Evolutionary conservation across 805 yeast genomes (phyloP).

Genomic region (Ogataea methylovora): DNA sequence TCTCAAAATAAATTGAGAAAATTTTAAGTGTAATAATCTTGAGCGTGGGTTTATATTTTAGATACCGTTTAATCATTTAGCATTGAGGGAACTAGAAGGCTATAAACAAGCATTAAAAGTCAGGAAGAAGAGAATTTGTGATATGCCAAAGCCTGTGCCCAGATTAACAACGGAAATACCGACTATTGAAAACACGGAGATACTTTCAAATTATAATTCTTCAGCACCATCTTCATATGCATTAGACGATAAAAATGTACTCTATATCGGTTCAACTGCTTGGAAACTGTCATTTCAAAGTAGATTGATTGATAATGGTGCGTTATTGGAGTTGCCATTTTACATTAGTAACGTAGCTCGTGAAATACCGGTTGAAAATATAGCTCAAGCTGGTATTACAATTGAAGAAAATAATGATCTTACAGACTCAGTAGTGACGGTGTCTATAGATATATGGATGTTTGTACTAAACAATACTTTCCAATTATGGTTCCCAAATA

Average conservation of each 20-base stretch:
- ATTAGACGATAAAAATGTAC: conserved; percentile 31
- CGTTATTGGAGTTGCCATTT: neutral
- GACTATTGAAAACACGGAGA: conserved; percentile 34
- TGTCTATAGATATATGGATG: neutral
- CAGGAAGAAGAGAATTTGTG: no score
- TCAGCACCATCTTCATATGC: conserved; percentile 33
- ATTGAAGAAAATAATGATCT: neutral
- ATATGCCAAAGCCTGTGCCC: neutral
- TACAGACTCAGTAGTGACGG: neutral
- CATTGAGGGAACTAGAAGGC: no score
- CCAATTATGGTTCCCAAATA: conserved; percentile 7
- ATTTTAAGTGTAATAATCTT: no score
- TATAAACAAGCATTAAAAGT: no score
- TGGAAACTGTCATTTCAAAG: conserved; percentile 2
- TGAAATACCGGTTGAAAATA: neutral
- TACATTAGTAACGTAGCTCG: neutral
- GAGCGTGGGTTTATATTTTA: no score
- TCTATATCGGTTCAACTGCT: conserved; percentile 30
- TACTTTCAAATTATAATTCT: conserved; percentile 23
- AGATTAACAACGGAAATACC: conserved; percentile 20
- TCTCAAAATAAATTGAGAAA: no score
- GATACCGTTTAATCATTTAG: no score
- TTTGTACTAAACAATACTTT: conserved; percentile 8
- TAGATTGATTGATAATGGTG: neutral
- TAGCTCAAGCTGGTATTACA: neutral